Evolutionary conservation across 495 filamentous ascomycete genomes (phyloP), one percentile per base, ranked within the genome.

Genomic region (Penicillium arizonense): DNA sequence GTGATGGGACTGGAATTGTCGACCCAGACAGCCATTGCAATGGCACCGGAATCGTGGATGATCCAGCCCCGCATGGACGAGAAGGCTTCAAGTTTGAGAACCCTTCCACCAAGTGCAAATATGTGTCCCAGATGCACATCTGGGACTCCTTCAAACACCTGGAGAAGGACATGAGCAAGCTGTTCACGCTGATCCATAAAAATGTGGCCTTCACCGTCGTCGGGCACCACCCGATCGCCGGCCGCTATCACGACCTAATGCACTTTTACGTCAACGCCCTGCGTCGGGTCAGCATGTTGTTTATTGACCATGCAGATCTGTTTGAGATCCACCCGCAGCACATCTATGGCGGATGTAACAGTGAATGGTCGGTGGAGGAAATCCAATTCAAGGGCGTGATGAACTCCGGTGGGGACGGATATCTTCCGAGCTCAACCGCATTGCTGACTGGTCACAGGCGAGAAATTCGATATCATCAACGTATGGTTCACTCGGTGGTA

Each of bases 181-280:
- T 73, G 8, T 71, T 71, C 42, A 69, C 61, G 14, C 44, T 69
- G 40, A 68, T 69, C 52, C 62, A 73, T 50, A 72, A 68, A 46
- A 52, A 73, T 36, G 68, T 71, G 32, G 58, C 41, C 37, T 71
- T 71, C 49, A 65, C 65, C 7, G 68, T 73, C 3, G 59, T 73
- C 14, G 69, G 68, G 20, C 63, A 73, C 41, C 69, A 71, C 37
- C 68, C 69, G 7, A 62, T 69, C 21, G 69, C 69, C 9, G 69
- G 69, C 1, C 62, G 52, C 38, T 73, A 73, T 23, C 40, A 62
- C 13, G 69, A 73, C 30, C 52, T 73, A 45, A 44, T 73, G 43
- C 68, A 73, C 53, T 71, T 73, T 47, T 71, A 70, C 23, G 67
- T 73, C 16, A 73, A 73, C 35, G 70, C 68, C 5, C 34, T 73